Conservation (phyloP, 1,284 basidiomycete species). For the Moesziomyces parantarcticus region DNA sequence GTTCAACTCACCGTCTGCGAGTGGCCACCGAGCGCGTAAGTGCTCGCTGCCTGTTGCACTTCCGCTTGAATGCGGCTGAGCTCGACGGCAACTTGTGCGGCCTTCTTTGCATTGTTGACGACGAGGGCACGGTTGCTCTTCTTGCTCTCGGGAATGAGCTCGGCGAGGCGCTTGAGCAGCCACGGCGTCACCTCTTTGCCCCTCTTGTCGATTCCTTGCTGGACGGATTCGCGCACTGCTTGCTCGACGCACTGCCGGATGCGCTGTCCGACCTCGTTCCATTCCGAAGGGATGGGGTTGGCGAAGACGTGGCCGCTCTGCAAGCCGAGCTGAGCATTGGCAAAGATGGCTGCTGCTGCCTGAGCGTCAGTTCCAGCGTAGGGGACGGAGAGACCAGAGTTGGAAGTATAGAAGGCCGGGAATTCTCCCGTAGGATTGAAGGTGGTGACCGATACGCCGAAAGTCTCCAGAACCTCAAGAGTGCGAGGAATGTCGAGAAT, state of each 20-base stretch:
- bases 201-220: constrained; percentile 80
- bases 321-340: constrained; percentile 74
- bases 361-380: constrained; percentile 29
- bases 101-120: constrained; percentile 88
- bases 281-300: constrained; percentile 86
- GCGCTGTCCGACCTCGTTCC: constrained; percentile 75
- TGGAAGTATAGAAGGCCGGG: constrained; percentile 91
- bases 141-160: constrained; percentile 77
- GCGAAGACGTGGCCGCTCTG: constrained; percentile 75
- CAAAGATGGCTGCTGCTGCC: constrained; percentile 69
- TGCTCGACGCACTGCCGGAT: constrained; percentile 86
- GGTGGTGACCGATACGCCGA: constrained; percentile 89
- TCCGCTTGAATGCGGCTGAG: constrained; percentile 74
- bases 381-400: constrained; percentile 81
- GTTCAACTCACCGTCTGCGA: constrained; percentile 27
- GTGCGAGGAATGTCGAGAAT: constrained; percentile 92
- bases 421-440: constrained; percentile 79
- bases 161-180: constrained; percentile 84
- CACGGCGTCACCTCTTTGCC: constrained; percentile 97
- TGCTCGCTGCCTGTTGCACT: constrained; percentile 13
- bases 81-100: constrained; percentile 83
- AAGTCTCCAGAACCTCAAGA: constrained; percentile 95
- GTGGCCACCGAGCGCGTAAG: constrained; percentile 32
- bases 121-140: constrained; percentile 84
- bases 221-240: constrained; percentile 84